These are phyloP conservation scores for Glycine soja DNA, from an alignment of 306 rosid species.

Conservation along the genomic window DNA sequence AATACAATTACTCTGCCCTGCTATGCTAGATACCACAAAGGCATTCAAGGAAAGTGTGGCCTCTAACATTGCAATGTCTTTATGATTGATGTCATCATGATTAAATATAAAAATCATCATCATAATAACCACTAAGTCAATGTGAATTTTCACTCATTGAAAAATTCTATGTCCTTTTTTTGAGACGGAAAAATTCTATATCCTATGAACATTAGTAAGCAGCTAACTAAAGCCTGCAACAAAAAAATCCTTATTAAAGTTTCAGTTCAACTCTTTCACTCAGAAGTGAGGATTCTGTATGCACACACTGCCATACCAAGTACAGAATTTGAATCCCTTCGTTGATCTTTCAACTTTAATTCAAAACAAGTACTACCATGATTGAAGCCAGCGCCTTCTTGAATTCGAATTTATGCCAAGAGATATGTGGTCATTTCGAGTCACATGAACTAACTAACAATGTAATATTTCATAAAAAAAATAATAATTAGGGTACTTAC, in stretches of 20 bases:
- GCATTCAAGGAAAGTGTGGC: not conserved
- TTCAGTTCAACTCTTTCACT: not conserved
- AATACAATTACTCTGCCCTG: not conserved
- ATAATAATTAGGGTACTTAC: no score
- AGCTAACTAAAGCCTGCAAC: not conserved
- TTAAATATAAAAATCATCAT: not conserved
- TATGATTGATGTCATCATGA: not conserved
- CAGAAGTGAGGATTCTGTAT: not conserved
- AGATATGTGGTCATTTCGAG: no score
- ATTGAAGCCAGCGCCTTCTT: constrained; percentile 5
- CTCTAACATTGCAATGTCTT: not conserved
- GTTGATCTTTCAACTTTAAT: constrained; percentile 15
- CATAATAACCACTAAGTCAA: not conserved
- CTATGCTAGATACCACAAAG: not conserved
- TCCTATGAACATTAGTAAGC: not conserved
- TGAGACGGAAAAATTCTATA: not conserved
- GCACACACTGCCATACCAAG: not conserved
- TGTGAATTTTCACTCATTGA: not conserved
- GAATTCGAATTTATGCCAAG: constrained; percentile 1
- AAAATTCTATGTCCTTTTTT: no score
- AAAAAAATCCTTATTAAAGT: not conserved
- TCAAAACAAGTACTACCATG: constrained; percentile 10
- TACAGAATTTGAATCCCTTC: constrained; percentile 17
- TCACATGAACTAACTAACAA: no score
- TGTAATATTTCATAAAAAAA: no score